Percentiles rank a stretch among this genome's conserved stretches.
Evolutionary conservation across 2,329 filamentous ascomycete genomes (phyloP).

Genomic region (Cladorrhinum sp.): DNA sequence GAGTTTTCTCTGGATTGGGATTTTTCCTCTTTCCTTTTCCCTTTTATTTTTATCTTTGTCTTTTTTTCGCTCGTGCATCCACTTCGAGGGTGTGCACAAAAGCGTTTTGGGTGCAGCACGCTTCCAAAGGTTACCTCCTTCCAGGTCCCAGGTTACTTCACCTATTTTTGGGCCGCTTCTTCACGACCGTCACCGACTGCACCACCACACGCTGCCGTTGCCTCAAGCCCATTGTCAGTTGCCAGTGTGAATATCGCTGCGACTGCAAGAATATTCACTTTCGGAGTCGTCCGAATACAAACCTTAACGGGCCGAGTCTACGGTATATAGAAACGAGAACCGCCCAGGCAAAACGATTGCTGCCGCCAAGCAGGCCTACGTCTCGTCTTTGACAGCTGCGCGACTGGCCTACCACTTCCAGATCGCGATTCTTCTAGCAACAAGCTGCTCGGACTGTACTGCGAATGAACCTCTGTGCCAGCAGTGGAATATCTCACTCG

Average conservation of each 20-base stretch:
- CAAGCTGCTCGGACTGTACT: not conserved
- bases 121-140: not conserved
- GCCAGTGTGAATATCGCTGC: not conserved
- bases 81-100: not conserved
- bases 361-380: not conserved
- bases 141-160: not conserved
- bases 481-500: slow-evolving; percentile 22
- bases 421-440: not conserved
- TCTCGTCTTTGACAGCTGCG: not conserved
- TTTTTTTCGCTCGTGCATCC: not conserved
- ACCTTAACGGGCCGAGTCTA: not conserved
- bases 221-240: not conserved
- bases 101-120: not conserved
- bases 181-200: not conserved
- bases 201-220: not conserved
- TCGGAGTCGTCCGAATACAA: not conserved
- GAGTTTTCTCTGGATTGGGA: not conserved
- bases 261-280: not conserved
- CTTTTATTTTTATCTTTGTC: not conserved
- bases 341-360: not conserved
- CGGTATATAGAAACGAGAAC: not conserved
- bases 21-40: not conserved
- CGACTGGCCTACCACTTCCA: not conserved
- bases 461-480: not conserved
- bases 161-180: slow-evolving; percentile 5